These are phyloP conservation scores for Elymus sibiricus DNA, from an alignment of 176 grass and related monocot genomes.

Conservation along the genomic window DNA sequence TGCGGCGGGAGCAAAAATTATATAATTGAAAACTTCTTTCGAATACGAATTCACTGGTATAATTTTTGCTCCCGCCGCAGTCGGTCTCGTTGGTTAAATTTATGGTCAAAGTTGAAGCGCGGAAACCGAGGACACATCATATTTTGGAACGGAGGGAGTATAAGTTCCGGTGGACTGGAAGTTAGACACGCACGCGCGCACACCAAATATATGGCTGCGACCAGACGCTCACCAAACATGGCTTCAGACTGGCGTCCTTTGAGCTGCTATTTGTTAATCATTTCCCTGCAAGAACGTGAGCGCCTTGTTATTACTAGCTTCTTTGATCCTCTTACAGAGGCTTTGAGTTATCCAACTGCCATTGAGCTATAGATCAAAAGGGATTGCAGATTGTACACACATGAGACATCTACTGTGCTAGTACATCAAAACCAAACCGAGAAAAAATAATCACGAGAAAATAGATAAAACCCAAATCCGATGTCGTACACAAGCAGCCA, in stretches of 20 bases:
- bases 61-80: no score
- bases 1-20: no score
- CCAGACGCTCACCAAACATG: neutral
- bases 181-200: neutral
- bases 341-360: no score
- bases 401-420: no score
- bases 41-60: no score
- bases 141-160: no score
- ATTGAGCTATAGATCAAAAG: neutral
- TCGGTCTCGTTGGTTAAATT: no score
- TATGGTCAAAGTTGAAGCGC: no score
- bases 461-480: constrained; percentile 4
- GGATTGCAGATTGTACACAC: neutral
- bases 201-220: neutral
- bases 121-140: no score
- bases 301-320: neutral
- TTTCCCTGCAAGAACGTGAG: neutral
- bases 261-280: neutral
- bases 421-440: no score
- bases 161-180: neutral
- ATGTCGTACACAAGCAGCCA: neutral
- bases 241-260: neutral
- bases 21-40: no score
- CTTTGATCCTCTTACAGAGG: neutral
- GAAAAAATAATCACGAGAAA: neutral